Percentiles rank a stretch among this genome's conserved stretches.
phyloP scores from a whole-genome alignment of 306 rosid genomes.

The Geum urbanum region DNA sequence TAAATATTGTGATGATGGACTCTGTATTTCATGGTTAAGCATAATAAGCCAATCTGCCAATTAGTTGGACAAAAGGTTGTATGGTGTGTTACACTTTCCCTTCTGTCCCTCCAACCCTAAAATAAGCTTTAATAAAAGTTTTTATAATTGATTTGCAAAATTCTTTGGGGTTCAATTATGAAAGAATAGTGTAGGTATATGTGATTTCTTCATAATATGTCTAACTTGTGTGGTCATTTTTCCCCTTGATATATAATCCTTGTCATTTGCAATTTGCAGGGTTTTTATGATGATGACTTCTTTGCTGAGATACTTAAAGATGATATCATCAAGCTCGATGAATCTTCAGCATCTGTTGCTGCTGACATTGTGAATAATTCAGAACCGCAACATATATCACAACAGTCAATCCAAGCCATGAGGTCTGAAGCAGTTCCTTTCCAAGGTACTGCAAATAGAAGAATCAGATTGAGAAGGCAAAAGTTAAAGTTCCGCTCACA shows the following conservation, averaged over 20 bases:
- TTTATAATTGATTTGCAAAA: not conserved
- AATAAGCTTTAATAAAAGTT: not conserved
- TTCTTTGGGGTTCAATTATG: not conserved
- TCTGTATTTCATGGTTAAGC: not conserved
- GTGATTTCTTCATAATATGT: not conserved
- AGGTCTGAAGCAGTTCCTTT: constrained; percentile 1
- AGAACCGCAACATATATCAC: constrained; percentile 21
- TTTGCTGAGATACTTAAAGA: constrained; percentile 77
- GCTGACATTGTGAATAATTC: constrained; percentile 1
- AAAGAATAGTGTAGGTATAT: not conserved
- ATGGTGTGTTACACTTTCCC: not conserved
- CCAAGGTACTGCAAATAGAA: constrained; percentile 67
- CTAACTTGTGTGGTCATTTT: not conserved
- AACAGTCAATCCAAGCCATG: constrained; percentile 16
- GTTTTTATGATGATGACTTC: constrained; percentile 59
- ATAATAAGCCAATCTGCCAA: not conserved
- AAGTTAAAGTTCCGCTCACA: not conserved
- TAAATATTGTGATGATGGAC: not conserved
- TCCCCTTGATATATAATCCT: not conserved
- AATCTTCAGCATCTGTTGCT: constrained; percentile 27
- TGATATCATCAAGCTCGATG: constrained; percentile 74
- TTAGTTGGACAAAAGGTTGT: not conserved
- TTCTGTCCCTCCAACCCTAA: not conserved
- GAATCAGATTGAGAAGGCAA: constrained; percentile 36
- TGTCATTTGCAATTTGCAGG: constrained; percentile 34